Conservation (phyloP, 805 yeast species). For the Cyberlindnera maritima region DNA sequence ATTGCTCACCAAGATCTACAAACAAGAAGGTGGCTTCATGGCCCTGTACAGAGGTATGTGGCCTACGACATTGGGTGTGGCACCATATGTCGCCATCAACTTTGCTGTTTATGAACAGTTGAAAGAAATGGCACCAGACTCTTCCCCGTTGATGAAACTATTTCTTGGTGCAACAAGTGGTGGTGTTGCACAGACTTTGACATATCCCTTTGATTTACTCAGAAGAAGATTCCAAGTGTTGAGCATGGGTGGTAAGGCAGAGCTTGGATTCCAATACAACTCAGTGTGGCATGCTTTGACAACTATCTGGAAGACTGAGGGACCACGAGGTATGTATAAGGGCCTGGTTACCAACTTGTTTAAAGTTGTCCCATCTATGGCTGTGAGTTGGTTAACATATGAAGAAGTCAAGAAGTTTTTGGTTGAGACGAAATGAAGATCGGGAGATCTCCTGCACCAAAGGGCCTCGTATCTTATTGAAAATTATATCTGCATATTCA, state of each 20-base stretch:
- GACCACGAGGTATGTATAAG: slow-evolving; percentile 66
- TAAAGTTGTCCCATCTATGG: slow-evolving; percentile 94
- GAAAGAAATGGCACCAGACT: slow-evolving; percentile 47
- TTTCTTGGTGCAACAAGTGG: slow-evolving; percentile 84
- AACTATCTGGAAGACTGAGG: slow-evolving; percentile 71
- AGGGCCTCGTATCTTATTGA: too few species aligned
- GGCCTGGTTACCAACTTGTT: slow-evolving; percentile 78
- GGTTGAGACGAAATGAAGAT: slow-evolving; percentile 10
- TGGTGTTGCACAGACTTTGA: slow-evolving; percentile 83
- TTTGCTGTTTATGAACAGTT: slow-evolving; percentile 85
- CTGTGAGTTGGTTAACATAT: slow-evolving; percentile 87
- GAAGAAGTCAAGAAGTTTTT: slow-evolving; percentile 61
- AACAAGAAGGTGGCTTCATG: slow-evolving; percentile 73
- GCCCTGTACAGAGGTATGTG: slow-evolving; percentile 82
- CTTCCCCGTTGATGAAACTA: slow-evolving; percentile 53
- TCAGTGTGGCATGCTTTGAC: slow-evolving; percentile 71
- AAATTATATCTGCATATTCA: not conserved
- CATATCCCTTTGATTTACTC: slow-evolving; percentile 88
- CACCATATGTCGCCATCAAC: slow-evolving; percentile 92
- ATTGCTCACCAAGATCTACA: slow-evolving; percentile 57
- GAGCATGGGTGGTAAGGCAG: slow-evolving; percentile 62
- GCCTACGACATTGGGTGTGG: slow-evolving; percentile 94
- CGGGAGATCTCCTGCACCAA: too few species aligned
- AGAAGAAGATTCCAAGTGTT: slow-evolving; percentile 91
- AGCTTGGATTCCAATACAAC: slow-evolving; percentile 79